Percentiles rank a stretch among this genome's conserved stretches.
phyloP scores from a whole-genome alignment of 345 rosid genomes.

The Isatis tinctoria region DNA sequence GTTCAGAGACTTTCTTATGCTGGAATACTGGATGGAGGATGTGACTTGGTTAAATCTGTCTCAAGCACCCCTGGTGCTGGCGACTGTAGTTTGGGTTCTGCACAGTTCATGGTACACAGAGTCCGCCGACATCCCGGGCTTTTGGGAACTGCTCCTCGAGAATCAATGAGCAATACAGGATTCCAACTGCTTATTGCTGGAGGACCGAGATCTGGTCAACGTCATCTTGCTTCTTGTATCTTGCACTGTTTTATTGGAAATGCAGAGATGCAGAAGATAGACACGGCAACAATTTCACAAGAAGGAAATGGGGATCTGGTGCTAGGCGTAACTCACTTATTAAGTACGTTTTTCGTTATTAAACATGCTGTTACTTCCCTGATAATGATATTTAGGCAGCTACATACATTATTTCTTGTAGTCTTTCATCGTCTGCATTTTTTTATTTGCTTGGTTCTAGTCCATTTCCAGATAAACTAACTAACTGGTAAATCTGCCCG shows the following conservation, averaged over 20 bases:
- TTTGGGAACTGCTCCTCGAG: slow-evolving; percentile 33
- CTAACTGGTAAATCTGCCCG: slow-evolving; percentile 31
- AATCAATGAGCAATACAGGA: slow-evolving; percentile 52
- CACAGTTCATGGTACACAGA: slow-evolving; percentile 33
- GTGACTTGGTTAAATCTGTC: slow-evolving; percentile 38
- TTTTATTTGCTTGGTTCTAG: neutral
- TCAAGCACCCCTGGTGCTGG: slow-evolving; percentile 37
- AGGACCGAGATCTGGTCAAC: slow-evolving; percentile 80
- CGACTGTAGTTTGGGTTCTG: slow-evolving; percentile 28
- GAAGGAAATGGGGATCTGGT: slow-evolving; percentile 89
- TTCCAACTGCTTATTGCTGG: slow-evolving; percentile 80
- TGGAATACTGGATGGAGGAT: slow-evolving; percentile 58
- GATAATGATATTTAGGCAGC: too few species aligned
- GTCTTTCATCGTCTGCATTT: neutral
- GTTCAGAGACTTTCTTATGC: slow-evolving; percentile 50
- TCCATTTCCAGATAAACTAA: neutral
- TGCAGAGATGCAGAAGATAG: slow-evolving; percentile 82
- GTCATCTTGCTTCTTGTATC: slow-evolving; percentile 86
- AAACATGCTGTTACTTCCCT: neutral
- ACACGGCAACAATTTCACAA: slow-evolving; percentile 83
- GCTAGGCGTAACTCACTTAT: slow-evolving; percentile 72
- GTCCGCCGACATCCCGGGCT: slow-evolving; percentile 25
- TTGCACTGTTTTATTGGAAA: slow-evolving; percentile 82
- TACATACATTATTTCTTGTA: neutral
- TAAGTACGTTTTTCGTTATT: slow-evolving; percentile 51